Evolutionary conservation across 2,329 filamentous ascomycete genomes (phyloP).

Genomic region (Pseudogymnoascus sp.): DNA sequence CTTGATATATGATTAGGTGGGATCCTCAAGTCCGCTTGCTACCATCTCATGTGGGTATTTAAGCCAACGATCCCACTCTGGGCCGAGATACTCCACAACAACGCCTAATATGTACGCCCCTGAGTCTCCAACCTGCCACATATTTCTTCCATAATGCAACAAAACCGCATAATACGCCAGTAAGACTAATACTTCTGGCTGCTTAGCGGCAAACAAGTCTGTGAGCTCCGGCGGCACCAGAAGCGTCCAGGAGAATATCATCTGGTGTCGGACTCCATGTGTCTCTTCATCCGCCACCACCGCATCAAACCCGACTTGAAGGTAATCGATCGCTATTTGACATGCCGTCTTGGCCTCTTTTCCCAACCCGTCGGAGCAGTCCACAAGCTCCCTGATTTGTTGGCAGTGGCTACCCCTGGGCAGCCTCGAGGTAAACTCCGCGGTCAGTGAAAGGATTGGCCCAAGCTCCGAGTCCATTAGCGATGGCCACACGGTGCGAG

Average conservation of each 20-base stretch:
- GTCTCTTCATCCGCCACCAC: constrained; percentile 16
- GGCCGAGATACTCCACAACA: constrained; percentile 9
- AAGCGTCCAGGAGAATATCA: constrained; percentile 28
- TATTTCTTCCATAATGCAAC: constrained; percentile 23
- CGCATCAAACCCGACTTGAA: constrained; percentile 27
- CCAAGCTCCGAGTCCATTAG: constrained; percentile 27
- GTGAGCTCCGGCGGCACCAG: constrained; percentile 24
- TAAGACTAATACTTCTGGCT: constrained; percentile 26
- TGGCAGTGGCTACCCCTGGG: constrained; percentile 25
- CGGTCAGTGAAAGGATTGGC: constrained; percentile 22
- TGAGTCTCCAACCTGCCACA: constrained; percentile 30
- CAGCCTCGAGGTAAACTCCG: constrained; percentile 18
- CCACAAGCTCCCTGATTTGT: constrained; percentile 22
- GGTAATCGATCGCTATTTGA: constrained; percentile 23
- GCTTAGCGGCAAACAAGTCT: constrained; percentile 21
- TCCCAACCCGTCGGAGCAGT: constrained; percentile 17
- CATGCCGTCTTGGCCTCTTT: constrained; percentile 26
- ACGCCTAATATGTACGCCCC: background rate
- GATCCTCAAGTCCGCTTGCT: background rate
- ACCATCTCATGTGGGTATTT: constrained; percentile 3
- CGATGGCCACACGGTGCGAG: constrained; percentile 25
- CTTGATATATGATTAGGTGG: background rate
- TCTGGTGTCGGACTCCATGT: constrained; percentile 20
- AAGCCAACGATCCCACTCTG: constrained; percentile 10
- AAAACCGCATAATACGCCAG: constrained; percentile 29